phyloP scores from a whole-genome alignment of 805 yeast species.

The Nakazawaea peltata region DNA sequence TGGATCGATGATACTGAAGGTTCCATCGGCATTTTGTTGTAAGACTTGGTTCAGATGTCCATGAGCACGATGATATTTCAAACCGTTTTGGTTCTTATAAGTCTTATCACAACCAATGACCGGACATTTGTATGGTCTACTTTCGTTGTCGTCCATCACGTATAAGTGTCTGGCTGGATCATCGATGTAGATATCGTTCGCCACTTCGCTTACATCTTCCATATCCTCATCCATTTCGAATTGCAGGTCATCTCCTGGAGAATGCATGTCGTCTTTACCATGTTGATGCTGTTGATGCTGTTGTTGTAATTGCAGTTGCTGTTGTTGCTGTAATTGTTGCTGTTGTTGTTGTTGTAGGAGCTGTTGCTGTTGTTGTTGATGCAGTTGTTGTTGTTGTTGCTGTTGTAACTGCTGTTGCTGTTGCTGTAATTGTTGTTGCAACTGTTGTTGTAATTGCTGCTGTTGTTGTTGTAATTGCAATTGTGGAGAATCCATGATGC shows the following conservation, averaged over 20 bases:
- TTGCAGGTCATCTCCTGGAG: conserved; percentile 14
- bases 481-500: conserved; percentile 10
- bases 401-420: conserved; percentile 17
- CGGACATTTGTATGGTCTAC: conserved; percentile 94
- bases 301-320: conserved; percentile 8
- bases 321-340: conserved; percentile 11
- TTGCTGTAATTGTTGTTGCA: conserved; percentile 7
- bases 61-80: conserved; percentile 90
- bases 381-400: conserved; percentile 15
- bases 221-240: conserved; percentile 29
- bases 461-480: conserved; percentile 14
- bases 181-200: conserved; percentile 74
- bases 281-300: conserved; percentile 6
- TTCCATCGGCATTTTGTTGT: conserved; percentile 87
- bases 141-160: conserved; percentile 85
- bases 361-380: conserved; percentile 15
- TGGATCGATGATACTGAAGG: conserved; percentile 89
- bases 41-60: conserved; percentile 96
- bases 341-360: conserved; percentile 14
- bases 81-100: conserved; percentile 94
- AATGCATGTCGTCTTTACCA: not conserved
- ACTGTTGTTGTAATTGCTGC: conserved; percentile 11
- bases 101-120: conserved; percentile 97
- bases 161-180: conserved; percentile 95
- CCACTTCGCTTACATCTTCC: conserved; percentile 9